Percentiles rank a stretch among this genome's conserved stretches.
These are phyloP conservation scores for Taiozyma sp. DNA, from an alignment of 1,139 yeast species.

Conservation along the genomic window DNA sequence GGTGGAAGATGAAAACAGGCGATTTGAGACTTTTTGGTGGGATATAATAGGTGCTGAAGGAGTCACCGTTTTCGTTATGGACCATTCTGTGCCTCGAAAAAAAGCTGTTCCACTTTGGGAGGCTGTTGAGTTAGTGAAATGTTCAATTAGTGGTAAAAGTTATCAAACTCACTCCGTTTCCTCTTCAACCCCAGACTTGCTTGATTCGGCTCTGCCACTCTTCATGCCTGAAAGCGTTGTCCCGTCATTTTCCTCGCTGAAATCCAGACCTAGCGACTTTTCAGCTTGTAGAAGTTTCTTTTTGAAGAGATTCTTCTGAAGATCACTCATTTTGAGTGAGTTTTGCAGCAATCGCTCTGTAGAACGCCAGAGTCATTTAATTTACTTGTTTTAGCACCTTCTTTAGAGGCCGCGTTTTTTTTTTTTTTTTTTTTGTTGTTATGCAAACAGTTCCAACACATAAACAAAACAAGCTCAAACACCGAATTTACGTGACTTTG, in stretches of 20 bases:
- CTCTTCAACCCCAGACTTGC: not conserved
- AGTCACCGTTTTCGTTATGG: conserved; percentile 22
- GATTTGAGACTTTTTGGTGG: conserved; percentile 42
- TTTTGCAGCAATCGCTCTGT: not conserved
- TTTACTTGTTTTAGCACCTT: too few relatives aligned
- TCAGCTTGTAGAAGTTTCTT: conserved; percentile 38
- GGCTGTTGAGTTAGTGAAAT: not conserved
- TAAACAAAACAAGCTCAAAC: not conserved
- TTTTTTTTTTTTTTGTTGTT: not conserved
- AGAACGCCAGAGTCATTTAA: not conserved
- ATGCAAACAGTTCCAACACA: not conserved
- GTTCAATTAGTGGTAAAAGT: not conserved
- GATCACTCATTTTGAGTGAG: conserved; percentile 8
- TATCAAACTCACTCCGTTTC: not conserved
- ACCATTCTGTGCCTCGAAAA: conserved; percentile 32
- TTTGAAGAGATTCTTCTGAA: conserved; percentile 30
- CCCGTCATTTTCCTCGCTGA: conserved; percentile 27
- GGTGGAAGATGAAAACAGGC: conserved; percentile 73
- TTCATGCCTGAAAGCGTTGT: conserved; percentile 6
- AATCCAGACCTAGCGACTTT: conserved; percentile 32
- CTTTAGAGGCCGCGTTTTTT: not conserved
- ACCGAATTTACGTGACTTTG: not conserved
- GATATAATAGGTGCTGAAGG: conserved; percentile 56
- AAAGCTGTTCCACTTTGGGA: conserved; percentile 36
- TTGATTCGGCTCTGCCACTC: not conserved